These are phyloP conservation scores for Amphirosellinia nigrospora DNA, from an alignment of 495 filamentous ascomycete species.

Conservation along the genomic window DNA sequence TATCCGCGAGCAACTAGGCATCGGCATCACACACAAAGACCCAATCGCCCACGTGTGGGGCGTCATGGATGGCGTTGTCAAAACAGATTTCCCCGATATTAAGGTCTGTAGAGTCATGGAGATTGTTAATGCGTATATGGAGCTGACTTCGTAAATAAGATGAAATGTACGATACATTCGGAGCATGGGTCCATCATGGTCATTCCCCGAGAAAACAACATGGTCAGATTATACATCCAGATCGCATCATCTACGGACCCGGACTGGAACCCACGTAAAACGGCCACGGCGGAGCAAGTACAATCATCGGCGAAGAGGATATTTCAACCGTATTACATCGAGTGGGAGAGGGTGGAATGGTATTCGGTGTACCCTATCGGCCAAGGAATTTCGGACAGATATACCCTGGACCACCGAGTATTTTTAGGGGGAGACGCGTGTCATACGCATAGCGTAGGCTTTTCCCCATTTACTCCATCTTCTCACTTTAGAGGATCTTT, in stretches of 20 bases:
- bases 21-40: constrained; percentile 63
- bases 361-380: constrained; percentile 75
- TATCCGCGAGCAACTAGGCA: constrained; percentile 67
- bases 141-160: constrained; percentile 56
- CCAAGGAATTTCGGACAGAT: constrained; percentile 72
- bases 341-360: constrained; percentile 74
- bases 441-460: constrained; percentile 77
- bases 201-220: constrained; percentile 74
- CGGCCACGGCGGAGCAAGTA: constrained; percentile 69
- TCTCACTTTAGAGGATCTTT: not conserved
- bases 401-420: constrained; percentile 70
- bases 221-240: constrained; percentile 80
- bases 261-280: constrained; percentile 65
- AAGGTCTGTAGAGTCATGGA: constrained; percentile 45
- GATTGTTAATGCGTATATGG: constrained; percentile 18
- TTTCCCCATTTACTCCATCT: not conserved
- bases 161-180: constrained; percentile 86
- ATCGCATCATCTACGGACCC: constrained; percentile 69
- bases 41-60: constrained; percentile 76
- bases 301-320: constrained; percentile 69
- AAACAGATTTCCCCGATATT: constrained; percentile 79
- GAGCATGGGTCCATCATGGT: constrained; percentile 74
- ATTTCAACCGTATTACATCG: constrained; percentile 69
- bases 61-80: constrained; percentile 76
- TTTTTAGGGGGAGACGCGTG: constrained; percentile 84